Conservation (phyloP, 495 filamentous ascomycete species). For the Articulospora tetracladia region DNA sequence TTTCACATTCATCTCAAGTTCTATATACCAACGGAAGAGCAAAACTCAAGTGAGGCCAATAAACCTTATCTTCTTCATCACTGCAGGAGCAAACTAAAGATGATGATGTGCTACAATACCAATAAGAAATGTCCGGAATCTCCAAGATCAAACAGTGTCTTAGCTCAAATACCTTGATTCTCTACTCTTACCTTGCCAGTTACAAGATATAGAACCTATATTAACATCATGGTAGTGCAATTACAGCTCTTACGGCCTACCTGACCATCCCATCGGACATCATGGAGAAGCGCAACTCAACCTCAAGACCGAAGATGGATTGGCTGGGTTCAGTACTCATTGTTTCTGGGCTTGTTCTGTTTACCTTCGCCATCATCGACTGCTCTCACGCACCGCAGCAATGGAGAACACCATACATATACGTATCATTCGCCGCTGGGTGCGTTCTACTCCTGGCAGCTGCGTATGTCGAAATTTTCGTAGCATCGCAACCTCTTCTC, state of each 20-base stretch:
- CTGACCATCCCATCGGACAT: conserved; percentile 65
- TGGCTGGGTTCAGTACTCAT: conserved; percentile 64
- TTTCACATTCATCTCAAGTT: too few relatives aligned
- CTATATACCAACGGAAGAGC: too few relatives aligned
- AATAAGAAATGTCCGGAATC: too few relatives aligned
- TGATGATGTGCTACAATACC: too few relatives aligned
- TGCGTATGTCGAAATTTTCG: conserved; percentile 75
- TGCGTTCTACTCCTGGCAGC: conserved; percentile 49
- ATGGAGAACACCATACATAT: conserved; percentile 73
- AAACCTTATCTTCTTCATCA: too few relatives aligned
- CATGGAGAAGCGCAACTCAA: conserved; percentile 38
- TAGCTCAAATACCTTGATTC: too few relatives aligned
- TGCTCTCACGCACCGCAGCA: conserved; percentile 62
- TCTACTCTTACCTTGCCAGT: too few relatives aligned
- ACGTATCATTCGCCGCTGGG: conserved; percentile 56
- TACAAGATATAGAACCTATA: too few relatives aligned
- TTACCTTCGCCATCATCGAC: conserved; percentile 79
- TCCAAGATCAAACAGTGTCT: too few relatives aligned
- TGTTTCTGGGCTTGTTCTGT: conserved; percentile 61
- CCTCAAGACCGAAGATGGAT: conserved; percentile 42
- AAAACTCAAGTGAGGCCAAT: too few relatives aligned
- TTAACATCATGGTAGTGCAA: too few relatives aligned
- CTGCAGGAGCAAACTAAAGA: too few relatives aligned
- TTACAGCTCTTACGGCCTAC: conserved; percentile 50
- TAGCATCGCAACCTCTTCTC: conserved; percentile 67